These are phyloP conservation scores for Fusarium veterinarium DNA, from an alignment of 2,329 filamentous ascomycete species.

Conservation along the genomic window DNA sequence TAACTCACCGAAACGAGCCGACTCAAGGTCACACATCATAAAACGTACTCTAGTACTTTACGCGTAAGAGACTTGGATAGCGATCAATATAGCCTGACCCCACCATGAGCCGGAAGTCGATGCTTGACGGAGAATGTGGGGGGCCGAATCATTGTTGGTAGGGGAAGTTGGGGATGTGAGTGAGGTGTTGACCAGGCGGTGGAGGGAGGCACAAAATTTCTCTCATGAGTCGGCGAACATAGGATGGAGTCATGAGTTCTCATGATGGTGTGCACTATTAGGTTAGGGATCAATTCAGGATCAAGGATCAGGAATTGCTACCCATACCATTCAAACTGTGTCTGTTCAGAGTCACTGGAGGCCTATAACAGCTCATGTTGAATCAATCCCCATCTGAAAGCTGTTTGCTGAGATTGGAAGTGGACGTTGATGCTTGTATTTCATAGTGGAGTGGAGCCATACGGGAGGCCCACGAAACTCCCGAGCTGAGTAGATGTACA, in stretches of 20 bases:
- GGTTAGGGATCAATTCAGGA: not conserved
- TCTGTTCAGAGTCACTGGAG: not conserved
- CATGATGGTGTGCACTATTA: conserved; percentile 2
- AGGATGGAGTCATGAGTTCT: conserved; percentile 18
- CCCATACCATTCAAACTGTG: too few relatives aligned
- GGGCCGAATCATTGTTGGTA: conserved; percentile 36
- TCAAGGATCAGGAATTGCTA: not conserved
- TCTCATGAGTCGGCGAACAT: conserved; percentile 3
- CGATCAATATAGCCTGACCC: conserved; percentile 30
- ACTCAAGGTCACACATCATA: conserved; percentile 7
- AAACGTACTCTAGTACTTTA: conserved; percentile 19
- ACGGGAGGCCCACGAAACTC: conserved; percentile 30
- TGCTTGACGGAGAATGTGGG: conserved; percentile 44
- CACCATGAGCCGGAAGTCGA: conserved; percentile 41
- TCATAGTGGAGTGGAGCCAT: conserved; percentile 11
- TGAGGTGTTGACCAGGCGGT: conserved; percentile 39
- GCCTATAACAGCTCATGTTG: not conserved
- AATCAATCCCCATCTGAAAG: conserved; percentile 10
- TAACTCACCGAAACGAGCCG: conserved; percentile 30
- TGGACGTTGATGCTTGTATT: conserved; percentile 32
- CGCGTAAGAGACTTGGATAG: conserved; percentile 21
- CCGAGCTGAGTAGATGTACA: conserved; percentile 28
- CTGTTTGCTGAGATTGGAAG: conserved; percentile 35
- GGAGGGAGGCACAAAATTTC: conserved; percentile 39
- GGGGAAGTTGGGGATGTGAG: conserved; percentile 37